phyloP scores from a whole-genome alignment of 169 alveolate species.

The Plasmodium vinckei region DNA sequence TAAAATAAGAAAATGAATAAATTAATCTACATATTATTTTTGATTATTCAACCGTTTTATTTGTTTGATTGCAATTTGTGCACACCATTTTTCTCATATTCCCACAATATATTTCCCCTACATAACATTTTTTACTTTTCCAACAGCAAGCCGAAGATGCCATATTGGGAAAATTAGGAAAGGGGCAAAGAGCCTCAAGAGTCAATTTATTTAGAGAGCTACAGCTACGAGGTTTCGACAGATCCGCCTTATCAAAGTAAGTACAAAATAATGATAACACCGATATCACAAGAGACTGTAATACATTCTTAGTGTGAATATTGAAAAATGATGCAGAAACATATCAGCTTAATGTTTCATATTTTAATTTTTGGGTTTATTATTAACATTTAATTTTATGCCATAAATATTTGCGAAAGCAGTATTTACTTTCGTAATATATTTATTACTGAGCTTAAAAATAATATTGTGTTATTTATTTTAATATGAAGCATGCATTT shows the following conservation, averaged over 20 bases:
- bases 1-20: not conserved
- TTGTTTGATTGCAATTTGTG: not conserved
- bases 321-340: not conserved
- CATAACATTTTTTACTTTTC: not conserved
- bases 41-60: not conserved
- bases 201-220: constrained; percentile 85
- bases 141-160: constrained; percentile 88
- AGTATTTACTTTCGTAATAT: too few species aligned
- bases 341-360: not conserved
- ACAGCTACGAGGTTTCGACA: constrained; percentile 85
- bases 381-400: too few species aligned
- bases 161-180: constrained; percentile 85
- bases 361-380: too few species aligned
- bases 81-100: not conserved
- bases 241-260: constrained; percentile 81
- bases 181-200: constrained; percentile 88
- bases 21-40: not conserved
- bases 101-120: not conserved
- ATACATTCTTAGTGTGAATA: not conserved
- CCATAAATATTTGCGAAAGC: too few species aligned
- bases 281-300: not conserved
- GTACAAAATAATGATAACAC: not conserved
- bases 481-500: not conserved
- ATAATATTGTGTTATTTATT: not conserved
- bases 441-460: not conserved